A percentile compares a stretch with the other conserved stretches of the same genome.
Evolutionary conservation across 2,329 filamentous ascomycete genomes (phyloP).

Genomic region (Sporothrix protearum): DNA sequence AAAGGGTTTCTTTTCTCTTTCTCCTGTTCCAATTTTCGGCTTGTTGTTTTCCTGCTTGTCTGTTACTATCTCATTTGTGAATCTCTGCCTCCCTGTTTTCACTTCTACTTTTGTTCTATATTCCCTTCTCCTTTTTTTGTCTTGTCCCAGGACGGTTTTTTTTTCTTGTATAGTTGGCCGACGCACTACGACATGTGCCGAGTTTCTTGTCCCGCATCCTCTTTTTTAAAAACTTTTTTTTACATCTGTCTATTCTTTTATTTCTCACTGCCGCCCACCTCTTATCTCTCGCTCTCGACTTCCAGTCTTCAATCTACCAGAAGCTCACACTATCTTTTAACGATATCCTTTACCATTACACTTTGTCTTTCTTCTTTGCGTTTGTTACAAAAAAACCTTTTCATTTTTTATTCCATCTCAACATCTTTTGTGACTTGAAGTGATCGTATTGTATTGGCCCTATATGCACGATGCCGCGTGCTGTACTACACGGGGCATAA

Average conservation of each 20-base stretch:
- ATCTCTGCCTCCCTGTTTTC: slow-evolving; percentile 2
- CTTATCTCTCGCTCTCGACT: neutral
- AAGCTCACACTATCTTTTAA: slow-evolving; percentile 11
- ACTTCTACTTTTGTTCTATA: slow-evolving; percentile 20
- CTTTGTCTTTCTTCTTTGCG: neutral
- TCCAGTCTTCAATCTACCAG: neutral
- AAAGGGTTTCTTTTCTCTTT: neutral
- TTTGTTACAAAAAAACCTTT: slow-evolving; percentile 6
- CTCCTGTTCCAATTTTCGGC: slow-evolving; percentile 12
- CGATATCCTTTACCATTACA: slow-evolving; percentile 24
- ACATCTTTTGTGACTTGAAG: neutral
- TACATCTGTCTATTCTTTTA: neutral
- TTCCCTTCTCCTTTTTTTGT: slow-evolving; percentile 17
- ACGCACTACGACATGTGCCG: slow-evolving; percentile 6
- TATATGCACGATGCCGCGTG: neutral
- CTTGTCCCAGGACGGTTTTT: neutral
- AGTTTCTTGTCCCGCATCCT: neutral
- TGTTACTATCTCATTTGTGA: neutral
- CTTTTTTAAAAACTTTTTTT: neutral
- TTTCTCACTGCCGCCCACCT: neutral
- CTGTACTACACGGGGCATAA: neutral
- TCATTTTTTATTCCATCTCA: neutral
- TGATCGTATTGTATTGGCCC: neutral
- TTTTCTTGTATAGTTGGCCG: slow-evolving; percentile 14
- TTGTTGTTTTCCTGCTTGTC: neutral